Evolutionary conservation across 2,329 filamentous ascomycete genomes (phyloP).

Genomic region (Teratosphaeria pseudoeucalypti): DNA sequence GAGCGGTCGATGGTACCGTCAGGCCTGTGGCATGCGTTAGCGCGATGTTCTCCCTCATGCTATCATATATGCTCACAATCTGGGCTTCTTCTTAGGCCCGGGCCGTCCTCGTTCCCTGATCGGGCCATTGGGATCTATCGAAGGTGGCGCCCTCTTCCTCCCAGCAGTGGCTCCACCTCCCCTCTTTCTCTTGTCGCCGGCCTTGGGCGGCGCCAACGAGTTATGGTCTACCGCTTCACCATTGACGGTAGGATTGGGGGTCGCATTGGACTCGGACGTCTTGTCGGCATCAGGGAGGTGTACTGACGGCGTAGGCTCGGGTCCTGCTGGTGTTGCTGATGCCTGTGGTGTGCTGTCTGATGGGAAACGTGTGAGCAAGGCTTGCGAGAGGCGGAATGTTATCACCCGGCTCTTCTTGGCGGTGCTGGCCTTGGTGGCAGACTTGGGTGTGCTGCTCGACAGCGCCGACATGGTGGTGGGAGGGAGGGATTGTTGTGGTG

Average conservation of each 20-base stretch:
- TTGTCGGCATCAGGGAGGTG: constrained; percentile 27
- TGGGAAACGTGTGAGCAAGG: constrained; percentile 22
- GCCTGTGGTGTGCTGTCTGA: constrained; percentile 19
- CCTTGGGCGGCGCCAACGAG: constrained; percentile 35
- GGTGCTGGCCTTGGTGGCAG: not conserved
- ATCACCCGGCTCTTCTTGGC: constrained; percentile 22
- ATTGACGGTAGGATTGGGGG: constrained; percentile 24
- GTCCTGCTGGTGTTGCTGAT: constrained; percentile 16
- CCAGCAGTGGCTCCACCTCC: constrained; percentile 26
- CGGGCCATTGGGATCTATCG: constrained; percentile 38
- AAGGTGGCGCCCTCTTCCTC: constrained; percentile 26
- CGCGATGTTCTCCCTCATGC: not conserved
- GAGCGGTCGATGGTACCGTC: constrained; percentile 38
- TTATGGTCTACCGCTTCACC: constrained; percentile 27
- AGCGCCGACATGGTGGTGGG: constrained; percentile 8
- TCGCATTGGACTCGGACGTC: constrained; percentile 33
- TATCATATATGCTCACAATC: constrained; percentile 57
- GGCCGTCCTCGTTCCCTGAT: constrained; percentile 55
- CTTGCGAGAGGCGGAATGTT: constrained; percentile 16
- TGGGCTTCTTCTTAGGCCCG: constrained; percentile 91
- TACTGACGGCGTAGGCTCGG: constrained; percentile 27
- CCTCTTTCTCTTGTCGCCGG: constrained; percentile 58
- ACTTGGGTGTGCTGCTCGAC: constrained; percentile 15
- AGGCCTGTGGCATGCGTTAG: constrained; percentile 29
- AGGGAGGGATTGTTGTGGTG: not conserved